Conservation (phyloP, 306 rosid genomes). For the Cucurbita argyrosperma region DNA sequence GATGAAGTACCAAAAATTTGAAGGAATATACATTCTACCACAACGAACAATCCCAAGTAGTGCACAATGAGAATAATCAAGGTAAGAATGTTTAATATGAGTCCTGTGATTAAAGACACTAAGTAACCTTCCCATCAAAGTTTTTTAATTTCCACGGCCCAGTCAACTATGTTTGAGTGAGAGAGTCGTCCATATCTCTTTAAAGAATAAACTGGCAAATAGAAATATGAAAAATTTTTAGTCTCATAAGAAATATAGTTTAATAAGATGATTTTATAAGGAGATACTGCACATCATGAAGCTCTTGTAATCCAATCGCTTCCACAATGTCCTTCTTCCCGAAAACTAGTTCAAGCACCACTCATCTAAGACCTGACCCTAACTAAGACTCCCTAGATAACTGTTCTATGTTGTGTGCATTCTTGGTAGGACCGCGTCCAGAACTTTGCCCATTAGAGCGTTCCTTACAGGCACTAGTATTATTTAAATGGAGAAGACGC, state of each 20-base stretch:
- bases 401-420: too few relatives aligned
- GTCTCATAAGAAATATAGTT: neutral
- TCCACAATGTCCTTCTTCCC: conserved; percentile 47
- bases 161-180: neutral
- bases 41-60: too few relatives aligned
- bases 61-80: too few relatives aligned
- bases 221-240: neutral
- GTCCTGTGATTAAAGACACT: too few relatives aligned
- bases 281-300: conserved; percentile 82
- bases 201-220: conserved; percentile 5
- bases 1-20: too few relatives aligned
- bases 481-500: too few relatives aligned
- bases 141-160: too few relatives aligned
- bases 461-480: too few relatives aligned
- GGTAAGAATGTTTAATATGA: too few relatives aligned
- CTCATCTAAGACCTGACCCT: conserved; percentile 31
- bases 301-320: conserved; percentile 90
- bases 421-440: conserved; percentile 26
- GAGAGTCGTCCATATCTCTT: neutral
- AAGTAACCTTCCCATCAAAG: too few relatives aligned
- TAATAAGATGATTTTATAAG: conserved; percentile 9
- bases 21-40: too few relatives aligned
- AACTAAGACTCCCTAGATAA: too few relatives aligned
- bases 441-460: conserved; percentile 21
- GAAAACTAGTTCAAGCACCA: conserved; percentile 30